Evolutionary conservation across 2,329 filamentous ascomycete genomes (phyloP), one percentile per base, ranked within the genome.

Genomic region (Raffaelea ambrosiae): DNA sequence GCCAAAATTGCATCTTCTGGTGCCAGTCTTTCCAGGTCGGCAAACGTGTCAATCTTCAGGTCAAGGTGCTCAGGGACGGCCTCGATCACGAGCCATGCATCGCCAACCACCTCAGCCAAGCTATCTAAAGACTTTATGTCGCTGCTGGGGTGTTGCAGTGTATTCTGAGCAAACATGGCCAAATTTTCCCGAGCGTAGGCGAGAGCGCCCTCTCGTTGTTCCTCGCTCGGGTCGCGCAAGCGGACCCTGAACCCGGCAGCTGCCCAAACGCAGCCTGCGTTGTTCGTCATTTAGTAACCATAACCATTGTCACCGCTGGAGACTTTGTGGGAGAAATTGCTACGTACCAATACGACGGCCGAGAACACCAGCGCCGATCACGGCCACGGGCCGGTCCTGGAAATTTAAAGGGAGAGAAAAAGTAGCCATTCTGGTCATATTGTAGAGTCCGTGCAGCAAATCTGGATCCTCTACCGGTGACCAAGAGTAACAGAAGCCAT

Each of bases 191-290:
- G 55, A 46, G 70, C 59, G 55, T 71, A 73, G 26, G 66, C 54
- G 2, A 68, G 35, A 2, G 66, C 68, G 4, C 61, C 64, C 3
- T 55, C 54, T 7, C 62, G 60, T 31, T 67, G 63, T 35, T 68
- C 57, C 3, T 57, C 33, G 36, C 59, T 63, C 1, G 67, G 70
- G 21, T 74, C 72, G 13, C 65, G 61, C 47, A 74, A 63, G 21
- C 60, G 48, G 8, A 73, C 69, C 19, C 66, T 54, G 51, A 66
- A 69, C 2, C 72, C 72, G 5, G 60, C 64, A 1, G 68, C 60
- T 5, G 36, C 44, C 36, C 44, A 46, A 14, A 38, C 18, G 22
- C 20, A 21, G 10, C 20, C 43, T 45, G 11, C 5, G 29, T 29
- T 29, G 35, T 5, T 38, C 5, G 35, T 38, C 7, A 5, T 5